Evolutionary conservation across 2,329 filamentous ascomycete species (phyloP).

Genomic region (Penicillium aurantiogriseum): DNA sequence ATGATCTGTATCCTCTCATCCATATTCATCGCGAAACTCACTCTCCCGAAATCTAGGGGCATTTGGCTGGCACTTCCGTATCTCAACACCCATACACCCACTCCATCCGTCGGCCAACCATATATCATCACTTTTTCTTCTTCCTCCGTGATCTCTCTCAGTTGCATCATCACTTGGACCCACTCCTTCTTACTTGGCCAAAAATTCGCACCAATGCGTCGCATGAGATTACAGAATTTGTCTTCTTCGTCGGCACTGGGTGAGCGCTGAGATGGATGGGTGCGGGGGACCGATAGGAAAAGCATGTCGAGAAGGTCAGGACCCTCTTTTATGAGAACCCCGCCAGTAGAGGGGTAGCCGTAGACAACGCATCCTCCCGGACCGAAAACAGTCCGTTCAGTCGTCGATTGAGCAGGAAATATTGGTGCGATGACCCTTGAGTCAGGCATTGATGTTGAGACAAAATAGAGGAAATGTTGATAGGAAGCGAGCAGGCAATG

Average conservation of each 20-base stretch:
- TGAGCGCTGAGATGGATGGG: slow-evolving; percentile 7
- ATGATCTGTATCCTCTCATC: not conserved
- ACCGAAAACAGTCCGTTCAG: slow-evolving; percentile 11
- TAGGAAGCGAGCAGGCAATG: too few species aligned
- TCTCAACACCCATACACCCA: not conserved
- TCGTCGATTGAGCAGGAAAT: slow-evolving; percentile 1
- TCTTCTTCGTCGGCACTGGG: not conserved
- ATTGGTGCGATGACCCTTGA: too few species aligned
- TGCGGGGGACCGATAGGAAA: slow-evolving; percentile 16
- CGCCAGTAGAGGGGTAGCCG: slow-evolving; percentile 18
- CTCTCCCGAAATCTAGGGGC: not conserved
- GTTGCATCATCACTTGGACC: too few species aligned
- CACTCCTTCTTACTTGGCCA: slow-evolving; percentile 11
- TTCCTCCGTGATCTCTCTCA: not conserved
- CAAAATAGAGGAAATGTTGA: too few species aligned
- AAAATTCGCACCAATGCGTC: slow-evolving; percentile 12
- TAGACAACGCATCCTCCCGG: slow-evolving; percentile 13
- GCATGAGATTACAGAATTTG: slow-evolving; percentile 15
- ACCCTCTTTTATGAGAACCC: slow-evolving; percentile 13
- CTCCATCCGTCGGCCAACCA: not conserved
- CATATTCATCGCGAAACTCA: not conserved
- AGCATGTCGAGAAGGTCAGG: slow-evolving; percentile 16
- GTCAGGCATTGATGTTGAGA: too few species aligned
- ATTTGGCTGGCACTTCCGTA: not conserved
- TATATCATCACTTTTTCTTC: not conserved